Evolutionary conservation across 2,329 filamentous ascomycete genomes (phyloP).

Genomic region (Reticulascus tulasneorum): DNA sequence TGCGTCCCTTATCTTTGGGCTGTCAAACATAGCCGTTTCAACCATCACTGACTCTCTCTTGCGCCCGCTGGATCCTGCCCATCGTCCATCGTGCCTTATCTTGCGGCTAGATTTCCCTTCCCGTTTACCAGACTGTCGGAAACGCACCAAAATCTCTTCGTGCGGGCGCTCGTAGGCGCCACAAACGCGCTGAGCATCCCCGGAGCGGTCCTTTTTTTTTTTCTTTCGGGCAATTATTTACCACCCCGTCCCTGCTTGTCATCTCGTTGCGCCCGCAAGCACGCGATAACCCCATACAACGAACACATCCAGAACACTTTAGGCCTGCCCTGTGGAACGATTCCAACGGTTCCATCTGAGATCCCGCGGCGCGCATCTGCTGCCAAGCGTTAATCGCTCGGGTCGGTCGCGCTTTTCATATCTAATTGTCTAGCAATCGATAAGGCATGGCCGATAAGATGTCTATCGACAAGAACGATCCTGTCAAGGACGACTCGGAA

Average conservation of each 20-base stretch:
- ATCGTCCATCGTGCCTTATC: slow-evolving; percentile 16
- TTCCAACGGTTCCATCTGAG: slow-evolving; percentile 30
- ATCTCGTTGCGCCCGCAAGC: slow-evolving; percentile 29
- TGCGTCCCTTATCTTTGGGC: slow-evolving; percentile 18
- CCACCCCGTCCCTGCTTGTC: slow-evolving; percentile 21
- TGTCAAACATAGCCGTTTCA: slow-evolving; percentile 14
- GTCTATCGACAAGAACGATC: slow-evolving; percentile 61
- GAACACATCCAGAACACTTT: slow-evolving; percentile 21
- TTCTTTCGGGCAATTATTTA: slow-evolving; percentile 18
- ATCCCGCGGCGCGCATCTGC: slow-evolving; percentile 6
- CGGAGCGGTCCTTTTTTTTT: too few species aligned
- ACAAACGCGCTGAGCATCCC: slow-evolving; percentile 20
- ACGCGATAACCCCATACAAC: slow-evolving; percentile 31
- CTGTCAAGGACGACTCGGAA: slow-evolving; percentile 54
- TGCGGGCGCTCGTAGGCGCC: slow-evolving; percentile 21
- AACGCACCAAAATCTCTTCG: slow-evolving; percentile 13
- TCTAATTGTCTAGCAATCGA: slow-evolving; percentile 24
- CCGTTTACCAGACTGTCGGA: slow-evolving; percentile 30
- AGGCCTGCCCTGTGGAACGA: slow-evolving; percentile 18
- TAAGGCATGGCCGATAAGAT: slow-evolving; percentile 62
- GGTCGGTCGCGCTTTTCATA: slow-evolving; percentile 4
- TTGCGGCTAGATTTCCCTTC: slow-evolving; percentile 24
- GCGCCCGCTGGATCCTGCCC: slow-evolving; percentile 16
- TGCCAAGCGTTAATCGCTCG: slow-evolving; percentile 6
- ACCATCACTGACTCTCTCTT: slow-evolving; percentile 15